phyloP scores from a whole-genome alignment of 192 early-diverging fungal species.

The Spizellomyces sp. region DNA sequence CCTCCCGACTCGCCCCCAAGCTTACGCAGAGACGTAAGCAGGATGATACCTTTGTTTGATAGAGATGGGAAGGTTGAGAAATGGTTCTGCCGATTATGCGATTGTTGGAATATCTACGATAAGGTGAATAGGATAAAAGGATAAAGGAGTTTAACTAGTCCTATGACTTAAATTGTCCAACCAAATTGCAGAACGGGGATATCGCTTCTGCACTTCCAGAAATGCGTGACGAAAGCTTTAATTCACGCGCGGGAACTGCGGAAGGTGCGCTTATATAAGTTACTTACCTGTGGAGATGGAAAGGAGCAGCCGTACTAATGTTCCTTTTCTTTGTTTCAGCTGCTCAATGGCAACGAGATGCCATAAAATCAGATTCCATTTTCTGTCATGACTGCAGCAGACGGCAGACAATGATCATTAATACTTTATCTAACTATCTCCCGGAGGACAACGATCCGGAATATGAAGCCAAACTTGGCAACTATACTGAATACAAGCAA shows the following conservation, averaged over 20 bases:
- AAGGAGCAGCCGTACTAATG: background rate
- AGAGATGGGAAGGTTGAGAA: background rate
- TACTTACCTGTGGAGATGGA: too few relatives aligned
- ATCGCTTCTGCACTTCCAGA: constrained; percentile 17
- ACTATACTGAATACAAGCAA: background rate
- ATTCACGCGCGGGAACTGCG: too few relatives aligned
- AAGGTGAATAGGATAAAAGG: background rate
- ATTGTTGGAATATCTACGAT: constrained; percentile 23
- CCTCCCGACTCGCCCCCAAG: constrained; percentile 5
- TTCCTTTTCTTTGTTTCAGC: background rate
- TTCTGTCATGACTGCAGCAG: constrained; percentile 19
- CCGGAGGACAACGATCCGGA: constrained; percentile 25
- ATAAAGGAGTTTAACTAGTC: background rate
- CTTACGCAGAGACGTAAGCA: background rate
- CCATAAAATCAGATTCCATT: background rate
- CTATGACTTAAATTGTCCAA: background rate
- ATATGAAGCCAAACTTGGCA: background rate
- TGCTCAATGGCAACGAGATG: background rate
- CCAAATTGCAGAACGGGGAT: constrained; percentile 1
- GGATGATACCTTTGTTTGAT: constrained; percentile 9
- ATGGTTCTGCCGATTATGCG: constrained; percentile 27
- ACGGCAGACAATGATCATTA: constrained; percentile 8
- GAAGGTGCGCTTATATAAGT: too few relatives aligned
- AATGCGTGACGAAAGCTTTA: background rate
- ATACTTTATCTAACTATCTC: constrained; percentile 14